Evolutionary conservation across 805 yeast genomes (phyloP), one percentile per base, ranked within the genome.

Genomic region (Metschnikowia drakensbergensis): DNA sequence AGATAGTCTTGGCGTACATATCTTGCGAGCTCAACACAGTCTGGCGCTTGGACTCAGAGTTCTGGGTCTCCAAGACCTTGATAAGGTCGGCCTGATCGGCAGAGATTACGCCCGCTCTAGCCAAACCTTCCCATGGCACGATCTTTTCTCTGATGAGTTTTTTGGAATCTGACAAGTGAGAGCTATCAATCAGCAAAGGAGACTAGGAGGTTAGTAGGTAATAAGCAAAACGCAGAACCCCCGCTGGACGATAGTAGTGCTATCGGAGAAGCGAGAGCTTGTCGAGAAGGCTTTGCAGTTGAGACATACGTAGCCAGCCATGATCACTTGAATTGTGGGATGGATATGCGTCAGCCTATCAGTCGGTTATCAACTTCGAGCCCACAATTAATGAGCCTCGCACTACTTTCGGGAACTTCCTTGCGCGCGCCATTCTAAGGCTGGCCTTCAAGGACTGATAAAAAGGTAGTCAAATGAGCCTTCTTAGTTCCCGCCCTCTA

Each of bases 91-190:
- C 92, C 63, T 88, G 94, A 52, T 80, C 81, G 44, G 76, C 77
- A 38, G 83, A 69, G 34, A 91, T 73, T 39, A 83, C 78, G 42
- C 80, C 82, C 17, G 91, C 83, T 47, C 96, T 77, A 8, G 87
- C 83, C 58, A 86, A 82, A 7, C 95, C 95, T 60, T 88, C 95
- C 97, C 97, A 91, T 30, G 96, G 95, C 48, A 90, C 80, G 30
- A 91, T 83, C 54, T 94, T 80, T 51, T 87, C 84, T 59, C 94
- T 76, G 54, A 89, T 83, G 52, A 81, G 81, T 54, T 77, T 74
- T 57, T 84, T 75, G 46, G 84, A 77, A 58, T 84, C 91, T 49
- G 77, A 75, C 60, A 88, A 73, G 58, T 78, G 82, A 30, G 77
- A 77, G 64, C 88, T 84, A 54, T 88, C 91, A 58, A 86, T 67